Base-by-base conservation (phyloP, 2,329 filamentous ascomycete species). In the Cephalotrichum gorgonifer region DNA sequence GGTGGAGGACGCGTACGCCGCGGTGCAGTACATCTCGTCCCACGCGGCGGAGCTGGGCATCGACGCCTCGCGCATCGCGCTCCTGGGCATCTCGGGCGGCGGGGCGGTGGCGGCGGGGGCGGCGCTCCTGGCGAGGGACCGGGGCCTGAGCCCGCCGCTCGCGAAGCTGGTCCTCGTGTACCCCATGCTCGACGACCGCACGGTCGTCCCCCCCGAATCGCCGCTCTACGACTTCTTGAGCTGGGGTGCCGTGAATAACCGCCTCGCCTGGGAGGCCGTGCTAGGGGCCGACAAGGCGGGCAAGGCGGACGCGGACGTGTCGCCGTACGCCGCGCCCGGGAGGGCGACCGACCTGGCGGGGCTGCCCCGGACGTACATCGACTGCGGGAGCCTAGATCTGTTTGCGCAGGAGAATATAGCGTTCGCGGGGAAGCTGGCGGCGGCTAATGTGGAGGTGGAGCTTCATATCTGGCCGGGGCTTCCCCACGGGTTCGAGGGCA, bases 391-490 rank as follows among this genome's bases (percentile, higher is more conserved):
- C 4, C 51, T 69, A 41, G 68, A 71, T 43, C 30, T 71, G 14
- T 72, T 71, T 51, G 42, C 56, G 9, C 60, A 60, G 7, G 67
- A 69, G 53, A 49, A 50, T n/a, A 12, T 63, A 1, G 54, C 54
- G 42, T 70, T 61, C 52, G 66, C 47, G 3, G 35, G 35, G 17
- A 55, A 61, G 35, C 57, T 71, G 15, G 55, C 54, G 11, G 52
- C 56, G 50, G 64, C 57, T 7, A 59, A 60, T 2, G 55, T 68
- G 4, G 57, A 62, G 28, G 61, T 67, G 2, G 68, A 71, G 54
- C 57, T 70, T 6, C 67, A 70, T 46, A 33, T 70, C 41, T 71
- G 68, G 53, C 58, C 60, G 1, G 69, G 68, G 2, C 48, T 71
- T 27, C 64, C 64, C 3, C 68, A 72, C 52, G 64, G 57, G 0